Evolutionary conservation across 106 monocot species (phyloP).

Genomic region (Posidonia australis): DNA sequence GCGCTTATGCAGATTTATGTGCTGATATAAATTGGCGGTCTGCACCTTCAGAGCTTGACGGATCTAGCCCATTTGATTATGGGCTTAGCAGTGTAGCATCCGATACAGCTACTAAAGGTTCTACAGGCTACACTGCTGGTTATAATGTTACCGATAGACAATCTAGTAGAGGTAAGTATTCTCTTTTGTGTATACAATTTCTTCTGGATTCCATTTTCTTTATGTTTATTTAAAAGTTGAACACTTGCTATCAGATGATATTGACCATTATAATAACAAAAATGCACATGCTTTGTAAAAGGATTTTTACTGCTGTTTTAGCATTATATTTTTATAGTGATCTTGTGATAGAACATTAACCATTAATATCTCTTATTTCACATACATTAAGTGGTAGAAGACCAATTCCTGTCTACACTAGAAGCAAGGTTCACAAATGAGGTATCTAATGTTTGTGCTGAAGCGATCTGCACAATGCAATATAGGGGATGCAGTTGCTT

Average conservation of each 20-base stretch:
- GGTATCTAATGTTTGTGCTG: too few relatives aligned
- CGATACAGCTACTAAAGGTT: slow-evolving; percentile 29
- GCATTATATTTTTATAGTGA: neutral
- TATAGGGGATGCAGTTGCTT: too few relatives aligned
- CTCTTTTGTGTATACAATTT: neutral
- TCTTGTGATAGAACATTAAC: neutral
- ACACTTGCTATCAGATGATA: neutral
- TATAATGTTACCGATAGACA: slow-evolving; percentile 45
- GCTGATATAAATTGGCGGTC: slow-evolving; percentile 52
- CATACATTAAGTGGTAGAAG: too few relatives aligned
- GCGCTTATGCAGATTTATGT: slow-evolving; percentile 43
- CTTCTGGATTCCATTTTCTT: neutral
- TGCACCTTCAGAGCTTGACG: slow-evolving; percentile 43
- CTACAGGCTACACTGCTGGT: slow-evolving; percentile 36
- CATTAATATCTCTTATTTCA: neutral
- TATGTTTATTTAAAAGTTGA: neutral
- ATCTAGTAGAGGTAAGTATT: slow-evolving; percentile 46
- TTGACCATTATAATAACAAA: neutral
- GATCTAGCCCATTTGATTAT: slow-evolving; percentile 52
- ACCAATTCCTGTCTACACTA: too few relatives aligned
- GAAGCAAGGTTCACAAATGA: too few relatives aligned
- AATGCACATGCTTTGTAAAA: too few relatives aligned
- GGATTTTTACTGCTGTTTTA: too few relatives aligned
- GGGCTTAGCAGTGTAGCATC: slow-evolving; percentile 35
- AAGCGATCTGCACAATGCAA: too few relatives aligned